Evolutionary conservation across 2,329 filamentous ascomycete genomes (phyloP), one percentile per base, ranked within the genome.

Genomic region (Dendryphion nanum): DNA sequence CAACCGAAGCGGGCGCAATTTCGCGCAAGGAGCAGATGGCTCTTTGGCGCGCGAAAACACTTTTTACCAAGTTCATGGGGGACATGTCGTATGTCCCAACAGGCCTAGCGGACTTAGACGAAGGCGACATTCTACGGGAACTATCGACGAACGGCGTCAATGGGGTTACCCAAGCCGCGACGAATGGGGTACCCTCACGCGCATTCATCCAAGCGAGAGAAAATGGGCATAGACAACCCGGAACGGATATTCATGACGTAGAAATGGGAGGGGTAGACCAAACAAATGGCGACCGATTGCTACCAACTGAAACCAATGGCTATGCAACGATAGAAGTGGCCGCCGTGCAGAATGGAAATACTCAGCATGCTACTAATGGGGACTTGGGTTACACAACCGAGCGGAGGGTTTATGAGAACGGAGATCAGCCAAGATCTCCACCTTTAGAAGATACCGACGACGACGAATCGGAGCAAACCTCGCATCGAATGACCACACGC

Each of bases 21-120:
- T 80, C 88, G 71, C 81, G 86, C 40, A 84, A 85, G 57, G 88
- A 93, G 59, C 85, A 85, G 45, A 72, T 73, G 18, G 81, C 82
- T 4, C 69, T 91, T 8, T 87, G 83, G 78, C 81, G 79, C 52
- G 82, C 88, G 32, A 88, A 88, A 59, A 80, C 84, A 49, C 68
- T 93, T 35, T 75, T 88, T 48, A 85, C 83, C 20, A 79, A 79
- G 47, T 74, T 93, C 6, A 81, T 85, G 33, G 88, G 88, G 20
- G 88, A 94, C 60, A 79, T 82, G 45, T 81, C 79, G 12, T 84
- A 78, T 74, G 74, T 78, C 47, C 78, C 79, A 4, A 73, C 72
- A 46, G 77, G 72, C 21, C 54, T 64, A 23, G 68, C 79, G 15
- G 74, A 80, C 43, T 73, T 72, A 10, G 59, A 64, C 4, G 66